Conservation (phyloP, 2,329 filamentous ascomycete species). For the Aspergillus costaricaensis region DNA sequence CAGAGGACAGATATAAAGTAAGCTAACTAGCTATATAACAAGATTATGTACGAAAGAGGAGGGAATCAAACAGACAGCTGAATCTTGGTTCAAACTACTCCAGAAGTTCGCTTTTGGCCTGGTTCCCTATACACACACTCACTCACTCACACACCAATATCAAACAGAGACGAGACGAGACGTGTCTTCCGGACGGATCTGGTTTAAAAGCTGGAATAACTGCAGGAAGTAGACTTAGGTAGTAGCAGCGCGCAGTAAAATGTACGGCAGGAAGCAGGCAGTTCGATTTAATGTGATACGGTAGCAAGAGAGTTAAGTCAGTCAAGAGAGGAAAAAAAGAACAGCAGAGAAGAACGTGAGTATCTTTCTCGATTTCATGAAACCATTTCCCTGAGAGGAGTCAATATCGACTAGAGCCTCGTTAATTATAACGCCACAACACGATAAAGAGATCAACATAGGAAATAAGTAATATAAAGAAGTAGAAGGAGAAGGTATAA, state of each 20-base stretch:
- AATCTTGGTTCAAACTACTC: too few species aligned
- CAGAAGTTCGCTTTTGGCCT: too few species aligned
- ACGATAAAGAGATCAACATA: conserved; percentile 17
- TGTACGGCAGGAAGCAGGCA: background rate
- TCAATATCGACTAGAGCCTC: conserved; percentile 15
- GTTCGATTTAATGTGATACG: background rate
- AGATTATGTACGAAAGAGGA: too few species aligned
- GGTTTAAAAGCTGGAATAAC: conserved; percentile 3
- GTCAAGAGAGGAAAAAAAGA: conserved; percentile 1
- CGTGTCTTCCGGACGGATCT: too few species aligned
- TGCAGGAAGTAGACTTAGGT: too few species aligned
- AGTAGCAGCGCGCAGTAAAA: background rate
- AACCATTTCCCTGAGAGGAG: conserved; percentile 18
- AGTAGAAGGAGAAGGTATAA: conserved; percentile 25
- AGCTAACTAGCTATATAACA: too few species aligned
- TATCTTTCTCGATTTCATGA: conserved; percentile 22
- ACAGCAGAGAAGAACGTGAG: conserved; percentile 11
- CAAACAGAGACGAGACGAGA: too few species aligned
- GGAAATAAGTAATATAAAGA: conserved; percentile 18
- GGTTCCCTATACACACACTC: too few species aligned
- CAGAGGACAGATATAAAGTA: too few species aligned
- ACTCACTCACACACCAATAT: too few species aligned
- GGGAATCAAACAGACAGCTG: too few species aligned
- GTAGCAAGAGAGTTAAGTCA: background rate
- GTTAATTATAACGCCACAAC: conserved; percentile 19